phyloP scores from a whole-genome alignment of 805 yeast genomes.

The Lachancea dasiensis region DNA sequence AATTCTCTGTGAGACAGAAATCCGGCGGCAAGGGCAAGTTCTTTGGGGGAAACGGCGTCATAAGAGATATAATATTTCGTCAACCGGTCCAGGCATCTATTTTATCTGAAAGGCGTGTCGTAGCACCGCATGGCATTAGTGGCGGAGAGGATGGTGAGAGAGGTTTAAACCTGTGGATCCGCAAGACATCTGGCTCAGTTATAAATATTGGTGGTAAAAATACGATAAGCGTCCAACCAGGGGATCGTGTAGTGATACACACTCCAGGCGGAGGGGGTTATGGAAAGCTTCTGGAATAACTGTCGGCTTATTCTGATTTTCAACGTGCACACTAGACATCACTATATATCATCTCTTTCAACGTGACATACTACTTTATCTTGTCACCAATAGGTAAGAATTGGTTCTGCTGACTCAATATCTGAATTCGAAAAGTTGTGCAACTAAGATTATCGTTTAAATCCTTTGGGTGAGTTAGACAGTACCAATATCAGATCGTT shows the following conservation, averaged over 20 bases:
- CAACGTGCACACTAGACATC: too few species aligned
- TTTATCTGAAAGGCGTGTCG: conserved; percentile 76
- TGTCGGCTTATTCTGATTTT: not conserved
- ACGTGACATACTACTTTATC: too few species aligned
- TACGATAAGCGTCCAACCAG: conserved; percentile 48
- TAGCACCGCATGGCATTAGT: conserved; percentile 77
- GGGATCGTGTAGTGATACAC: conserved; percentile 59
- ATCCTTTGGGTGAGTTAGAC: too few species aligned
- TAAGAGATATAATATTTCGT: conserved; percentile 78
- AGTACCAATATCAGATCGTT: too few species aligned
- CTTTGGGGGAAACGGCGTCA: conserved; percentile 80
- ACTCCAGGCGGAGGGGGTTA: conserved; percentile 91
- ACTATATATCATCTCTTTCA: too few species aligned
- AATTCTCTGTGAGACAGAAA: conserved; percentile 59
- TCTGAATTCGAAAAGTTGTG: too few species aligned
- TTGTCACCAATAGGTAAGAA: too few species aligned
- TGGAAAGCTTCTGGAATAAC: conserved; percentile 35
- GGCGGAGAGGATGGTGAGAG: conserved; percentile 77
- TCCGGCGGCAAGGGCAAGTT: conserved; percentile 79
- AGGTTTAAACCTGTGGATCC: conserved; percentile 60
- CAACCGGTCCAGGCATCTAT: conserved; percentile 70
- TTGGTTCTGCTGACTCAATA: too few species aligned
- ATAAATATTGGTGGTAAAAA: conserved; percentile 67
- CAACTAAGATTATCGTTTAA: too few species aligned
- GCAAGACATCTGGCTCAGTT: conserved; percentile 28